A percentile compares a stretch with the other conserved stretches of the same genome.
phyloP scores from a whole-genome alignment of 345 rosid genomes.

The Excoecaria agallocha region DNA sequence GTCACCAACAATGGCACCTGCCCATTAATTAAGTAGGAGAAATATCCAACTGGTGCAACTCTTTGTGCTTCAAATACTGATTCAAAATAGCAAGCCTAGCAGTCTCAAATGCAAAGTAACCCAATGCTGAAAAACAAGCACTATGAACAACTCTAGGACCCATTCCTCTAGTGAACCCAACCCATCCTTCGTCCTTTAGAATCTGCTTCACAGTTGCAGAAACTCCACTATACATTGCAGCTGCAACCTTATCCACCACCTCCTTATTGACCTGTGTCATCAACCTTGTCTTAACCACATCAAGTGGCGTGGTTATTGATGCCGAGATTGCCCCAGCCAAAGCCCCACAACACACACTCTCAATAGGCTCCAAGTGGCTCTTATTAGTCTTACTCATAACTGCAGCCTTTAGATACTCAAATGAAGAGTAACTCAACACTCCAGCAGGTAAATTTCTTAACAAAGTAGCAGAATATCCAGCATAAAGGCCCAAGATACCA shows the following conservation, averaged over 20 bases:
- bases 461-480: slow-evolving; percentile 87
- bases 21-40: slow-evolving; percentile 28
- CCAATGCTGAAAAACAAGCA: slow-evolving; percentile 83
- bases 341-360: slow-evolving; percentile 86
- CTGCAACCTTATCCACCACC: slow-evolving; percentile 45
- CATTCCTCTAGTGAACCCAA: slow-evolving; percentile 79
- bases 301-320: slow-evolving; percentile 79
- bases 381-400: slow-evolving; percentile 61
- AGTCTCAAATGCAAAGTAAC: slow-evolving; percentile 95
- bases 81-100: slow-evolving; percentile 72
- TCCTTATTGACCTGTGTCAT: slow-evolving; percentile 77
- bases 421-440: slow-evolving; percentile 83
- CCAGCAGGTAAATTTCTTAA: slow-evolving; percentile 90
- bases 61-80: slow-evolving; percentile 64
- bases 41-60: slow-evolving; percentile 35
- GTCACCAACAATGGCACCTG: slow-evolving; percentile 13
- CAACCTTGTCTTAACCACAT: slow-evolving; percentile 89
- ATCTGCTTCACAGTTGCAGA: slow-evolving; percentile 64
- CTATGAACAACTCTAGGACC: slow-evolving; percentile 91
- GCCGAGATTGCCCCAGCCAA: slow-evolving; percentile 95
- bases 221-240: slow-evolving; percentile 64
- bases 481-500: slow-evolving; percentile 82
- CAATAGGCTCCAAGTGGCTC: slow-evolving; percentile 67
- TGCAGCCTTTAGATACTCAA: slow-evolving; percentile 80
- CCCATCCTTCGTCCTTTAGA: slow-evolving; percentile 84